phyloP scores from a whole-genome alignment of 306 rosid genomes.

The Pyrus pyrifolia region DNA sequence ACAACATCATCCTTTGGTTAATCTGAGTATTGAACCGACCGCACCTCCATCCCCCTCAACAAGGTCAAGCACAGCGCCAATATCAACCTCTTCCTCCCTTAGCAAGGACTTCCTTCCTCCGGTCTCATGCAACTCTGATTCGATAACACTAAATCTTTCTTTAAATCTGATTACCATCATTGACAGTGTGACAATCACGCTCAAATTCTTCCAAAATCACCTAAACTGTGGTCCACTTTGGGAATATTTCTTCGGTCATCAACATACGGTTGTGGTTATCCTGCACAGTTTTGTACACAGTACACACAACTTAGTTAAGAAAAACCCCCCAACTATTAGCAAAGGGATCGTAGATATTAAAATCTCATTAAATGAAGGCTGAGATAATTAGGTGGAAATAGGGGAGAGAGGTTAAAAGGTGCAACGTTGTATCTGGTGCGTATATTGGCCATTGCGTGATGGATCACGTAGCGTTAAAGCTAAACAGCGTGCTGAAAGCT shows the following conservation, averaged over 20 bases:
- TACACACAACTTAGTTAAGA: not conserved
- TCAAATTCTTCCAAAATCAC: no score
- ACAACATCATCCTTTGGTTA: no score
- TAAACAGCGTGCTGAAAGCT: not conserved
- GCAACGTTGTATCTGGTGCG: not conserved
- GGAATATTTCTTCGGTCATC: not conserved
- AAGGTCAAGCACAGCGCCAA: no score
- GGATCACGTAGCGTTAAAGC: not conserved
- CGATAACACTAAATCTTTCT: no score
- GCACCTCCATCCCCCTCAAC: no score
- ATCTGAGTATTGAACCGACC: no score
- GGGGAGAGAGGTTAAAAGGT: not conserved
- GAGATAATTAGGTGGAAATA: not conserved
- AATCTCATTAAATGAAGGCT: not conserved
- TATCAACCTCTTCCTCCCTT: no score
- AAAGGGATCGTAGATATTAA: not conserved
- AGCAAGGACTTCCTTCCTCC: no score
- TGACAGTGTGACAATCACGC: no score
- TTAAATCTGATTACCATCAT: no score
- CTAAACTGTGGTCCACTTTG: not conserved
- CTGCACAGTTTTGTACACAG: not conserved
- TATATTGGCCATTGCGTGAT: slow-evolving; percentile 4
- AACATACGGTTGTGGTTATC: not conserved
- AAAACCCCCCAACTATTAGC: no score
- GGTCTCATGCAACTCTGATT: no score